Base-by-base conservation (phyloP, 805 yeast genomes). In the Candida tammaniensis region DNA sequence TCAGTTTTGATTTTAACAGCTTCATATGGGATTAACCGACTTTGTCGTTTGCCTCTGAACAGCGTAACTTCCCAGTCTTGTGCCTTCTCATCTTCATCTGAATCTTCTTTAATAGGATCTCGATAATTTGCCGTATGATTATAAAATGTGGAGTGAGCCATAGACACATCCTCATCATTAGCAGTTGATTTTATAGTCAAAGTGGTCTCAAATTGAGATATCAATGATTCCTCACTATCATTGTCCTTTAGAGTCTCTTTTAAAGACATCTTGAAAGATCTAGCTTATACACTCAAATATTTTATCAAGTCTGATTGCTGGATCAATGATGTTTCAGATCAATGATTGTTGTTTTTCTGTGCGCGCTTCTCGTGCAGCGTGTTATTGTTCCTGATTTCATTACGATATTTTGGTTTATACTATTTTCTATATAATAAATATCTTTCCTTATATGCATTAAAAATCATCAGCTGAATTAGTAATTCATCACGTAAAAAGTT, bases 131-230 rank as follows among this genome's bases (percentile, higher is more conserved):
- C 16, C 13, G 43, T 29, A 27, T 43, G 47, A 28, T 43, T 43
- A 18, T 43, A 43, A 36, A 47, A 46, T 10, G 55, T 47, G 10
- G 59, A 51, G 33, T 48, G 72, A 38, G 67, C 71, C 39, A 67
- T 64, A 14, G 72, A 63, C 21, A 65, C 41, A 36, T 64, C 70
- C 21, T 57, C 69, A 11, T 63, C 70, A 35, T 59, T 55, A 17
- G 65, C 46, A 6, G 65, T 51, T 2, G 72, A 68, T 25, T 59
- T 45, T 38, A 67, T 64, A 22, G 66, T 64, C 27, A 68, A 54
- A 0, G 72, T 68, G 3, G 72, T 64, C 44, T 68, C 72, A 39
- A 68, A 68, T 43, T 64, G 70, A 5, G 70, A 57, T 30, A 61
- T 56, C 42, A 62, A 55, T 32, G 68, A 61, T 32, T 63, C 68